These are phyloP conservation scores for Arabis alpina DNA, from an alignment of 345 rosid species.

Conservation along the genomic window DNA sequence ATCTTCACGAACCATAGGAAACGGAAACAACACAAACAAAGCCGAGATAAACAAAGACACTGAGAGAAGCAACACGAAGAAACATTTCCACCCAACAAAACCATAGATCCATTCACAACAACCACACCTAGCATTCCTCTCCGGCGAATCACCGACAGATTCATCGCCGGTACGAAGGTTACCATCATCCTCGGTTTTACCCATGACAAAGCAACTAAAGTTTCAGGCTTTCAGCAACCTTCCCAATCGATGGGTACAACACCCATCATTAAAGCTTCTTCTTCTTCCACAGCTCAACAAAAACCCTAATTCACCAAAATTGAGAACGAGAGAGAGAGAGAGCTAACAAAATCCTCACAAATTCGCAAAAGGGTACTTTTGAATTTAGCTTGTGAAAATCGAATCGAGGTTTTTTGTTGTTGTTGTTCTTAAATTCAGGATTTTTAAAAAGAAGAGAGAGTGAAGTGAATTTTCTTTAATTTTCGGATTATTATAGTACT, in stretches of 20 bases:
- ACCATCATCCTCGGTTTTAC: slow-evolving; percentile 72
- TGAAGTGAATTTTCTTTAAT: slow-evolving; percentile 24
- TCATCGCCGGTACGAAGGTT: slow-evolving; percentile 41
- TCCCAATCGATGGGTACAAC: slow-evolving; percentile 42
- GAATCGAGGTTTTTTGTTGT: slow-evolving; percentile 23
- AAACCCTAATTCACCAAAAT: slow-evolving; percentile 34
- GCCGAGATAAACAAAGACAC: slow-evolving; percentile 73
- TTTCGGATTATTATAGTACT: background rate
- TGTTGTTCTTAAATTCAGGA: background rate
- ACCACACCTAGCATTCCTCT: slow-evolving; percentile 46
- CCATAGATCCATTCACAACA: slow-evolving; percentile 46
- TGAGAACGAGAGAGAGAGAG: background rate
- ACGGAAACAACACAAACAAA: slow-evolving; percentile 82
- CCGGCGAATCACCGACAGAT: slow-evolving; percentile 39
- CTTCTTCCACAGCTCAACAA: slow-evolving; percentile 30
- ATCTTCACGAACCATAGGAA: slow-evolving; percentile 56
- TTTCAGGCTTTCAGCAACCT: slow-evolving; percentile 23
- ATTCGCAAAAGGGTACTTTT: background rate
- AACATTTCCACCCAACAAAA: slow-evolving; percentile 58
- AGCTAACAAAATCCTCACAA: slow-evolving; percentile 11
- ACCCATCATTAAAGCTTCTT: slow-evolving; percentile 36
- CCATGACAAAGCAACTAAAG: slow-evolving; percentile 56
- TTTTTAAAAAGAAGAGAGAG: slow-evolving; percentile 19
- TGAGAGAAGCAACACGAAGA: slow-evolving; percentile 59
- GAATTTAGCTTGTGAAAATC: slow-evolving; percentile 17